Base-by-base conservation (phyloP, 495 filamentous ascomycete genomes). In the Penicillium robsamsonii region DNA sequence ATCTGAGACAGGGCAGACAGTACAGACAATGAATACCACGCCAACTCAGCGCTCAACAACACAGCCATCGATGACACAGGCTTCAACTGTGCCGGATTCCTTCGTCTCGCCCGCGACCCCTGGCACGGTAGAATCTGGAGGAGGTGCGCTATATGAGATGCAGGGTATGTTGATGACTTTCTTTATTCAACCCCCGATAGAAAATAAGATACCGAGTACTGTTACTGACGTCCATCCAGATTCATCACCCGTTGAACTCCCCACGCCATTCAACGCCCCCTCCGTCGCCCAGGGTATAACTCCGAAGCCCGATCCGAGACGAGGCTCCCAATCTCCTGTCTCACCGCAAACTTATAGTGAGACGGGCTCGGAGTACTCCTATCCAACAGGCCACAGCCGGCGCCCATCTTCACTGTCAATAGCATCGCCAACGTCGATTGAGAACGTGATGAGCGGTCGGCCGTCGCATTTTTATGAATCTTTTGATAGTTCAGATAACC, bases 81-180 rank as follows among this genome's bases (percentile, higher is more conserved):
- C 25, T 24, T 43, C 50, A 8, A 40, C 38, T 11, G 38, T 42
- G 27, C 17, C 37, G 20, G 50, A 53, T 15, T 63, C 63, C 2
- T 13, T 63, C 11, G 29, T 45, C 20, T 58, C 63, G n/a, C 56
- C 57, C 6, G 43, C 43, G 2, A 52, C 60, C 20, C 63, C 63
- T 10, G 48, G 54, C 1, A 63, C 63, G 3, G 63, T 66, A 1
- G 63, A 66, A 45, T 63, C 60, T 5, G 63, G 63, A 6, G 63
- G 63, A 46, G 63, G 42, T 24, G 53, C 49, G 2, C 37, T 66
- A 5, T 59, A 66, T 49, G 63, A 66, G 27, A 60, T 66, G 53
- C 60, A 63, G 2, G 63, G 63, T 66, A 63, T 42, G 42, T 45
- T 15, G 2, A 6, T n/a, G 2, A 18, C 4, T 8, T 5, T 4